These are phyloP conservation scores for Xylariaceae sp. DNA, from an alignment of 2,329 filamentous ascomycete genomes.

Conservation along the genomic window DNA sequence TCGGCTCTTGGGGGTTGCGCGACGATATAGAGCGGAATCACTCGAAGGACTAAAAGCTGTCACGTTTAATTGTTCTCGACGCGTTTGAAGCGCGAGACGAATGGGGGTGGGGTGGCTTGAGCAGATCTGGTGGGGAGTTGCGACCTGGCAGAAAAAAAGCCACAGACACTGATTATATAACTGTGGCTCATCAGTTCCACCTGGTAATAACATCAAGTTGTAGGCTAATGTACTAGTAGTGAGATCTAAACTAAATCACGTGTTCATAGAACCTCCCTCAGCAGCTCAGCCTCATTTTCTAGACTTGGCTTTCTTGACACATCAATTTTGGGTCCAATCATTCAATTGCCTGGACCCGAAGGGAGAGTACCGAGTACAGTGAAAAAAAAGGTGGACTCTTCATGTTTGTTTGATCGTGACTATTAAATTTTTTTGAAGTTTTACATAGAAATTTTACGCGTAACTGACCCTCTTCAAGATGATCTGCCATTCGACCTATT, in stretches of 20 bases:
- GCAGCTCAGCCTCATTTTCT: neutral
- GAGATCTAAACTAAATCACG: neutral
- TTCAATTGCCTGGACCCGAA: too few relatives aligned
- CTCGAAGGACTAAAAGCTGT: conserved; percentile 20
- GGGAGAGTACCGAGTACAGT: too few relatives aligned
- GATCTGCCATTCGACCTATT: too few relatives aligned
- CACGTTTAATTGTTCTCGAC: conserved; percentile 32
- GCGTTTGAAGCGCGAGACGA: conserved; percentile 32
- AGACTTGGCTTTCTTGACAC: neutral
- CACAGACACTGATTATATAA: neutral
- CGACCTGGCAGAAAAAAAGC: neutral
- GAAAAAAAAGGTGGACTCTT: neutral
- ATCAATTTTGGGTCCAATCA: neutral
- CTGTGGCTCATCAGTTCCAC: neutral
- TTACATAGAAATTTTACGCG: neutral
- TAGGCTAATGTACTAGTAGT: too few relatives aligned
- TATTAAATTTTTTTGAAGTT: neutral
- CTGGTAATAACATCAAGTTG: too few relatives aligned
- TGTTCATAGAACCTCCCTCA: neutral
- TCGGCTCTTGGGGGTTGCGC: conserved; percentile 17
- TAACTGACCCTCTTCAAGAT: neutral
- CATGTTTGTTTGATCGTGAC: neutral
- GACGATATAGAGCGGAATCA: conserved; percentile 17
- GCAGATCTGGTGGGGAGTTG: neutral
- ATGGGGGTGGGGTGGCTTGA: conserved; percentile 15